Percentiles rank a stretch among this genome's conserved stretches.
Conservation (phyloP, 768 basidiomycete species). For the Calvatia gigantea region DNA sequence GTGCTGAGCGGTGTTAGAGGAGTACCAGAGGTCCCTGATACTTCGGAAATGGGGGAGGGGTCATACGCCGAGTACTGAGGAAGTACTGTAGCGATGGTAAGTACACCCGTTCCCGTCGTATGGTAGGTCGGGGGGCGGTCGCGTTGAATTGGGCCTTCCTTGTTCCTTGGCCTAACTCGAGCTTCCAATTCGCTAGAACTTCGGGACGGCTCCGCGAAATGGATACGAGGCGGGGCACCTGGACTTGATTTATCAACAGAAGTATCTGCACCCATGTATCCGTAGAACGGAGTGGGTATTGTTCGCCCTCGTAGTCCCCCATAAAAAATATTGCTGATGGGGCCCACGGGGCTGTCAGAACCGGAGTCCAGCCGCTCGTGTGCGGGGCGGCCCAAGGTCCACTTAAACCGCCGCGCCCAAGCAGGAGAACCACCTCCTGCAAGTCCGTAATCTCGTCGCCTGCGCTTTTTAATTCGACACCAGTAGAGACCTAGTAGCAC, state of each 20-base stretch:
- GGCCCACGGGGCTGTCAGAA: not conserved
- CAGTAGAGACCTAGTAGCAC: not conserved
- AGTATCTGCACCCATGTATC: not conserved
- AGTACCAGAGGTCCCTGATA: not conserved
- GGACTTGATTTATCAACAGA: not conserved
- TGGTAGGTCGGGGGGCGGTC: conserved; percentile 6
- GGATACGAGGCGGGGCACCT: not conserved
- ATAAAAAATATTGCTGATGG: not conserved
- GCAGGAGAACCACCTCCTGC: not conserved
- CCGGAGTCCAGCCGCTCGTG: not conserved
- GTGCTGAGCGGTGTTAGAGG: not conserved
- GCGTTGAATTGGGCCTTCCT: not conserved
- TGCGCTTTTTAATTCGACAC: not conserved
- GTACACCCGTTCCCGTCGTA: not conserved
- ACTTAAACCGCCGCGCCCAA: not conserved
- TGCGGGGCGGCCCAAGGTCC: not conserved
- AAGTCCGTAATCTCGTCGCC: not conserved
- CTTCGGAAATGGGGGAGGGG: conserved; percentile 5
- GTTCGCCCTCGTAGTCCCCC: not conserved
- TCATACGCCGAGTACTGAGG: not conserved
- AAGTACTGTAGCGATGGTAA: conserved; percentile 4
- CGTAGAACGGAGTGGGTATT: not conserved
- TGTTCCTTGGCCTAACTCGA: not conserved
- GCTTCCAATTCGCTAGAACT: not conserved
- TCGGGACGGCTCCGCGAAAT: not conserved